Conservation (phyloP, 768 basidiomycete species). For the Hydnomerulius pinastri region DNA sequence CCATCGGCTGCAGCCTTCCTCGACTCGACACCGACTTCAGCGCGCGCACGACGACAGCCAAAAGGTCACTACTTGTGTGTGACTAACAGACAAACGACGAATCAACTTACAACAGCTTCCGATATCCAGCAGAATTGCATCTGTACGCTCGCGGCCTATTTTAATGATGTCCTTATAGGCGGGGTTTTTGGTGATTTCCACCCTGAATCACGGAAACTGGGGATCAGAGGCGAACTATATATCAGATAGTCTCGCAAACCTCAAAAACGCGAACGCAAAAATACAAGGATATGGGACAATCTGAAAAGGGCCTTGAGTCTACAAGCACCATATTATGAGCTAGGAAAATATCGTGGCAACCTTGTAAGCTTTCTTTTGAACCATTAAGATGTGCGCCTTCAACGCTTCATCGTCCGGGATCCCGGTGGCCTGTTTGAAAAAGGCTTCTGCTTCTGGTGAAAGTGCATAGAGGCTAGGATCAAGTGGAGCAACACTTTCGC, state of each 20-base stretch:
- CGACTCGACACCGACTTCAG: conserved; percentile 22
- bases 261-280: conserved; percentile 17
- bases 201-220: too few relatives aligned
- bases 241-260: conserved; percentile 9
- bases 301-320: too few relatives aligned
- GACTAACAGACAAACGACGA: not conserved
- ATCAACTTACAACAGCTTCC: conserved; percentile 40
- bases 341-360: conserved; percentile 3
- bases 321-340: not conserved
- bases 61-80: not conserved
- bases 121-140: conserved; percentile 42
- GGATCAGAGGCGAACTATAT: too few relatives aligned
- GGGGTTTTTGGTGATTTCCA: not conserved
- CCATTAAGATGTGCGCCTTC: conserved; percentile 25
- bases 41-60: not conserved
- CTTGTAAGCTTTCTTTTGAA: conserved; percentile 29
- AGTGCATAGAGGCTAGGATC: conserved; percentile 3
- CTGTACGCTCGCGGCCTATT: conserved; percentile 33
- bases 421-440: conserved; percentile 26
- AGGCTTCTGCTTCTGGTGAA: conserved; percentile 3
- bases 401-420: conserved; percentile 26
- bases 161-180: conserved; percentile 26
- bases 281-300: conserved; percentile 30
- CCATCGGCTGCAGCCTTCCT: conserved; percentile 41
- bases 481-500: too few relatives aligned